Base-by-base conservation (phyloP, 495 filamentous ascomycete species). In the Hyaloscypha variabilis region DNA sequence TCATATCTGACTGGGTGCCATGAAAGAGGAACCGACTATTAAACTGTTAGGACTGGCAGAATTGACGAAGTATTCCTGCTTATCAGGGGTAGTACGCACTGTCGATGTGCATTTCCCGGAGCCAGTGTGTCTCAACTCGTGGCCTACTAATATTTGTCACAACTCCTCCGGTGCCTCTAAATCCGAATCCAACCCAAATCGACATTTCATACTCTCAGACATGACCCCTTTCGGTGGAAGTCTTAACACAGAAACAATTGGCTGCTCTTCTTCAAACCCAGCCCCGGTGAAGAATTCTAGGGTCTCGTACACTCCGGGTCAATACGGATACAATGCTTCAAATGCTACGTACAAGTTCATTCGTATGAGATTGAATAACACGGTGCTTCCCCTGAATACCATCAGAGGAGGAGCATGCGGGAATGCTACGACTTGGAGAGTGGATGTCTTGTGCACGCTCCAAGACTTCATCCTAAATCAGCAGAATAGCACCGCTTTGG, bases 311-410 rank as follows among this genome's bases (percentile, higher is more conserved):
- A 73, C 71, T 14, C 74, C 74, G 0, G 67, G 55, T 1, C 69
- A 77, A 51, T 78, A 79, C 39, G 77, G 77, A 29, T 79, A 79
- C 52, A 52, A 71, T 19, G 51, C 74, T 0, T 34, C 65, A 6
- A 77, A 77, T 58, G 76, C 77, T 0, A 63, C 72, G 11, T n/a
- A 77, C 65, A 79, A 78, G 23, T 78, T 78, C 67, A 65, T 78
- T 36, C 71, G 77, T 19, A 76, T 78, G 74, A 67, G 76, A 1
- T 55, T 79, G 42, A 79, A 79, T 63, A 71, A 76, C 54, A 75
- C 75, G 11, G 75, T 79, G 50, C 36, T 79, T n/a, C 77, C 77
- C 0, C 51, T 78, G 13, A 67, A 74, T 24, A 76, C 75, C 1
- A 76, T 78, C 42, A 72, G 74, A 24, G 75, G 73, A 3, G 76